These are phyloP conservation scores for Cytospora leucostoma DNA, from an alignment of 2,329 filamentous ascomycete species.

Conservation along the genomic window DNA sequence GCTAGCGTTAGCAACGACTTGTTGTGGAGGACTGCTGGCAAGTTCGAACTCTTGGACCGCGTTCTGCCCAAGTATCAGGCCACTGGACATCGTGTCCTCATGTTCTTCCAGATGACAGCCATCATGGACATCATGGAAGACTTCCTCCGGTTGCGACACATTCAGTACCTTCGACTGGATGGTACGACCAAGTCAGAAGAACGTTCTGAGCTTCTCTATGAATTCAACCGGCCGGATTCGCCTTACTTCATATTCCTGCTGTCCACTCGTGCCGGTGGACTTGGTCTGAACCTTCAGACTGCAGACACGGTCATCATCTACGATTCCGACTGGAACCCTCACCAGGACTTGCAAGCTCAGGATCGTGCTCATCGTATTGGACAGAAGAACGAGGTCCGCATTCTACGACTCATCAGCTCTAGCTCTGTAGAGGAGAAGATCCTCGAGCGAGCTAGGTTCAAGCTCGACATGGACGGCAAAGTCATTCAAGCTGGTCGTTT, in stretches of 20 bases:
- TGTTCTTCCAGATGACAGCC: conserved; percentile 99
- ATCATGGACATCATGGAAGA: conserved; percentile 99
- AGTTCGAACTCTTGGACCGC: conserved; percentile 93
- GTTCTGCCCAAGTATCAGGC: conserved; percentile 90
- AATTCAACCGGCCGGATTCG: conserved; percentile 88
- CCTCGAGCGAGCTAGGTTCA: conserved; percentile 92
- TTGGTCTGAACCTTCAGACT: conserved; percentile 95
- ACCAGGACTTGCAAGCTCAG: conserved; percentile 97
- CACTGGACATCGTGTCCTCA: conserved; percentile 91
- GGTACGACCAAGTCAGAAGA: conserved; percentile 98
- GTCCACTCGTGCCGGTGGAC: conserved; percentile 97
- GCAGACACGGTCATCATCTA: conserved; percentile 99
- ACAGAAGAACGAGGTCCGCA: conserved; percentile 98
- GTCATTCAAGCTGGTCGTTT: conserved; percentile 99
- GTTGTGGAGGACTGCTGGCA: conserved; percentile 92
- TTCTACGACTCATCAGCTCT: conserved; percentile 90
- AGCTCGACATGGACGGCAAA: conserved; percentile 99
- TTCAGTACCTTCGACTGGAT: conserved; percentile 89
- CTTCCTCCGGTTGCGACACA: conserved; percentile 80
- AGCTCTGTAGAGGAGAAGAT: conserved; percentile 99
- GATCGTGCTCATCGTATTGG: conserved; percentile 99
- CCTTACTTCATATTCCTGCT: conserved; percentile 97
- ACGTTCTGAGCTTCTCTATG: conserved; percentile 82
- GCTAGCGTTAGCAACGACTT: conserved; percentile 84
- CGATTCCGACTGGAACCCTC: conserved; percentile 99